These are phyloP conservation scores for Zymoseptoria ardabiliae DNA, from an alignment of 2,329 filamentous ascomycete genomes.

Conservation along the genomic window DNA sequence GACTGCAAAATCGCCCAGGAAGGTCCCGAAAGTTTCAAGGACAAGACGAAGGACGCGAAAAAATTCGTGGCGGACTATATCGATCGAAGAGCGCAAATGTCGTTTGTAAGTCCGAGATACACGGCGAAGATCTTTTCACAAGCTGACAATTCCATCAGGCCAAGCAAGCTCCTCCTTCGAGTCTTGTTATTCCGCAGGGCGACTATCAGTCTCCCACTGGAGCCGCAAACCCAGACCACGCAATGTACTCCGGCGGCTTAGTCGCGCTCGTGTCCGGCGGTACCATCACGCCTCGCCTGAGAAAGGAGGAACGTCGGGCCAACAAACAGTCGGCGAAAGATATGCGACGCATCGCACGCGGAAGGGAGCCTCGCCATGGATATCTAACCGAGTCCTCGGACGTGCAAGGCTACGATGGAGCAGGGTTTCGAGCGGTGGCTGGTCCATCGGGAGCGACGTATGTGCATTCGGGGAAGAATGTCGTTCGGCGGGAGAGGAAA, in stretches of 20 bases:
- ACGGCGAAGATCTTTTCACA: no score
- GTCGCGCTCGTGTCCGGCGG: conserved; percentile 44
- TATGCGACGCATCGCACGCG: conserved; percentile 5
- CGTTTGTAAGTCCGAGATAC: conserved; percentile 37
- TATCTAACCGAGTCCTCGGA: not conserved
- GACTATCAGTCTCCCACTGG: conserved; percentile 36
- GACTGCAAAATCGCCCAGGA: conserved; percentile 24
- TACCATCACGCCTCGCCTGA: conserved; percentile 25
- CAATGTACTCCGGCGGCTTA: conserved; percentile 43
- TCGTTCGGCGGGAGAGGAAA: not conserved
- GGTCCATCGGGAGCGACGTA: not conserved
- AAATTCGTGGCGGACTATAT: conserved; percentile 43
- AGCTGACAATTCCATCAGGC: conserved; percentile 19
- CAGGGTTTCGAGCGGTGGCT: not conserved
- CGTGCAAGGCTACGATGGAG: not conserved
- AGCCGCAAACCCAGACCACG: conserved; percentile 47
- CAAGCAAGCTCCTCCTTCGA: conserved; percentile 35
- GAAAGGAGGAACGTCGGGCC: conserved; percentile 6
- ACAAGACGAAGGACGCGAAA: conserved; percentile 24
- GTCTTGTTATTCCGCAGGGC: conserved; percentile 29
- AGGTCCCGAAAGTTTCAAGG: conserved; percentile 23
- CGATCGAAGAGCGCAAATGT: conserved; percentile 43
- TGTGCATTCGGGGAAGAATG: not conserved
- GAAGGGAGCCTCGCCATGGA: conserved; percentile 3
- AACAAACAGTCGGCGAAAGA: conserved; percentile 9